Conservation (phyloP, 148 eudicot species). For the Chenopodium formosanum region DNA sequence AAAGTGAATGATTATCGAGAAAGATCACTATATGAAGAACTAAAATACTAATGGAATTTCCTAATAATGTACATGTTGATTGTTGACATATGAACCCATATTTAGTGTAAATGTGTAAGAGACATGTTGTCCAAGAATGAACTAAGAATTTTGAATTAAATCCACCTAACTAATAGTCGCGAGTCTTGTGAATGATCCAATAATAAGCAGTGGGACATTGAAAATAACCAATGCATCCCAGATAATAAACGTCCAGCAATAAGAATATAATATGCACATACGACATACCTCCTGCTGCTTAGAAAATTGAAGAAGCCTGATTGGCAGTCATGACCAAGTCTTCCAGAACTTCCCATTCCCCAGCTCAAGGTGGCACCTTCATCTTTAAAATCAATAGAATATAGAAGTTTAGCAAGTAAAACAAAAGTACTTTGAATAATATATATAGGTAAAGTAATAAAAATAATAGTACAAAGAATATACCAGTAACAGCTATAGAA, state of each 20-base stretch:
- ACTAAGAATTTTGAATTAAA: no score
- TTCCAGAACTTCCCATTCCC: slow-evolving; percentile 86
- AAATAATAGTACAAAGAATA: slow-evolving; percentile 13
- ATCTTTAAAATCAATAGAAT: slow-evolving; percentile 35
- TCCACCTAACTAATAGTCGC: no score
- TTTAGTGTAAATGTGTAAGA: background rate
- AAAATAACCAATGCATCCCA: background rate
- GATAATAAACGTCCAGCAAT: background rate
- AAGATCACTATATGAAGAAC: no score
- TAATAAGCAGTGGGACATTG: background rate
- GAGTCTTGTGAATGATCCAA: no score
- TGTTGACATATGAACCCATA: background rate
- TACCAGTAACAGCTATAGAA: slow-evolving; percentile 91
- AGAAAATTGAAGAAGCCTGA: slow-evolving; percentile 64
- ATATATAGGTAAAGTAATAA: background rate
- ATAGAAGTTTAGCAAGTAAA: background rate
- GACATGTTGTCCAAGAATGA: background rate
- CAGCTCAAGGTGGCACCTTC: slow-evolving; percentile 87
- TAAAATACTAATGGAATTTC: background rate
- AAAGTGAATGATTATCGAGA: background rate
- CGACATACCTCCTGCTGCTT: slow-evolving; percentile 69
- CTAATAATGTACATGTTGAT: background rate
- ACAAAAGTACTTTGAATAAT: background rate
- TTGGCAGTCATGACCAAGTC: slow-evolving; percentile 89
- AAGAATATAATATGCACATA: background rate